These are phyloP conservation scores for Suillus cothurnatus DNA, from an alignment of 768 basidiomycete genomes.

Conservation along the genomic window DNA sequence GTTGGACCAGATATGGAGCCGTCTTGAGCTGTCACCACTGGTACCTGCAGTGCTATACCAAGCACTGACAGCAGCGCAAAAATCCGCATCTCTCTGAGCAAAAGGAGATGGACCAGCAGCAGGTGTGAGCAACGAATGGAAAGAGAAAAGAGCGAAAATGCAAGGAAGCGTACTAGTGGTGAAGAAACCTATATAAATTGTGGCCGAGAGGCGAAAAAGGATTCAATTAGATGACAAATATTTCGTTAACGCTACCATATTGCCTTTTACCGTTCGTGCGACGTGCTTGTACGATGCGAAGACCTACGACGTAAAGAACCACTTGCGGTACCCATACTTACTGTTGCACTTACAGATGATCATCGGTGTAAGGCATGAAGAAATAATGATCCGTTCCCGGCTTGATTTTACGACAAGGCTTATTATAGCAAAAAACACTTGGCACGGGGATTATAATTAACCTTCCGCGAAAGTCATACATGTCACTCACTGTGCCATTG, in stretches of 20 bases:
- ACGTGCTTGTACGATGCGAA: background rate
- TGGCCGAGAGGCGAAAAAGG: constrained; percentile 2
- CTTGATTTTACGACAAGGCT: background rate
- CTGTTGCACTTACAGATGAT: background rate
- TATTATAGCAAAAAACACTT: background rate
- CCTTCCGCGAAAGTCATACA: background rate
- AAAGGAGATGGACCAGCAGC: background rate
- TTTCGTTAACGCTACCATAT: background rate
- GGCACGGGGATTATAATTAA: background rate
- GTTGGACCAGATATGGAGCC: constrained; percentile 57
- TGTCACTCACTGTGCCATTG: background rate
- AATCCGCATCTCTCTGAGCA: constrained; percentile 9
- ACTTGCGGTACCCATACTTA: background rate
- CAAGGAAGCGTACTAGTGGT: background rate
- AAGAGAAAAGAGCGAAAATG: background rate
- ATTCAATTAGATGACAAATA: background rate
- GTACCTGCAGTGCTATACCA: constrained; percentile 5
- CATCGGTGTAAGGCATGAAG: background rate
- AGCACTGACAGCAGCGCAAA: constrained; percentile 9
- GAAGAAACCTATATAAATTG: background rate
- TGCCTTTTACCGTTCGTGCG: background rate
- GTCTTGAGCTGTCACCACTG: constrained; percentile 40
- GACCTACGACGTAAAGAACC: background rate
- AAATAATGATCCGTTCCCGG: background rate
- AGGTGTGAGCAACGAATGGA: background rate